Percentiles rank a stretch among this genome's conserved stretches.
These are phyloP conservation scores for Anacardium occidentale DNA, from an alignment of 345 rosid genomes.

Conservation along the genomic window DNA sequence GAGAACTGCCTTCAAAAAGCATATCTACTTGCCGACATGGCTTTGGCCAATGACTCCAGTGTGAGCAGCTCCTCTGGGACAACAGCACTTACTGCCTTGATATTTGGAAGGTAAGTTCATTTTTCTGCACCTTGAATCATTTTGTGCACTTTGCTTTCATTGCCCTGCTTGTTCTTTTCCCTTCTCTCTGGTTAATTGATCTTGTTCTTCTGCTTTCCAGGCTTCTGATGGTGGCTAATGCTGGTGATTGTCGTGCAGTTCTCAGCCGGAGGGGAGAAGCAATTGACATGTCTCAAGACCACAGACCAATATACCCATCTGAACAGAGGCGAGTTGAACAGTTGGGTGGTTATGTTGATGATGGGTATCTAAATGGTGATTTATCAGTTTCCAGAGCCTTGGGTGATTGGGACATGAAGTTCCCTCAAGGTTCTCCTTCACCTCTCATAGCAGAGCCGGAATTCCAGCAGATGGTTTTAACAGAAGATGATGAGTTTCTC, in stretches of 20 bases:
- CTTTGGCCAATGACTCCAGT: conserved; percentile 57
- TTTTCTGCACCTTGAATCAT: conserved; percentile 4
- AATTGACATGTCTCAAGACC: conserved; percentile 78
- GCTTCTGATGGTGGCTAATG: conserved; percentile 74
- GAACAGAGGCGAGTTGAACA: conserved; percentile 70
- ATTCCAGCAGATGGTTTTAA: conserved; percentile 47
- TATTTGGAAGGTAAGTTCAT: conserved; percentile 59
- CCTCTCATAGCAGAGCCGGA: conserved; percentile 88
- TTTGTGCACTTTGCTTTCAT: not conserved
- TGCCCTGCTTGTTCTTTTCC: not conserved
- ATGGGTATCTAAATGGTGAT: conserved; percentile 71
- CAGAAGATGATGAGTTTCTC: conserved; percentile 87
- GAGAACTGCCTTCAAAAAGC: conserved; percentile 52
- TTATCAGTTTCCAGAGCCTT: conserved; percentile 80
- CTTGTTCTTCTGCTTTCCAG: conserved; percentile 28
- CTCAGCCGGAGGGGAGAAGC: conserved; percentile 73
- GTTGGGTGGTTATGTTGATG: conserved; percentile 63
- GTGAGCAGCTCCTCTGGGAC: conserved; percentile 80
- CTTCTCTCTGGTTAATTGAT: conserved; percentile 10
- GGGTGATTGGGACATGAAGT: conserved; percentile 94
- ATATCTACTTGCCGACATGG: conserved; percentile 70
- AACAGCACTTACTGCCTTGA: conserved; percentile 71
- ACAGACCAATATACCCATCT: conserved; percentile 56
- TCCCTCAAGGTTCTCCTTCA: conserved; percentile 55
- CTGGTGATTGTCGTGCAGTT: conserved; percentile 88